These are phyloP conservation scores for Lupinus albus DNA, from an alignment of 306 rosid genomes.

Conservation along the genomic window DNA sequence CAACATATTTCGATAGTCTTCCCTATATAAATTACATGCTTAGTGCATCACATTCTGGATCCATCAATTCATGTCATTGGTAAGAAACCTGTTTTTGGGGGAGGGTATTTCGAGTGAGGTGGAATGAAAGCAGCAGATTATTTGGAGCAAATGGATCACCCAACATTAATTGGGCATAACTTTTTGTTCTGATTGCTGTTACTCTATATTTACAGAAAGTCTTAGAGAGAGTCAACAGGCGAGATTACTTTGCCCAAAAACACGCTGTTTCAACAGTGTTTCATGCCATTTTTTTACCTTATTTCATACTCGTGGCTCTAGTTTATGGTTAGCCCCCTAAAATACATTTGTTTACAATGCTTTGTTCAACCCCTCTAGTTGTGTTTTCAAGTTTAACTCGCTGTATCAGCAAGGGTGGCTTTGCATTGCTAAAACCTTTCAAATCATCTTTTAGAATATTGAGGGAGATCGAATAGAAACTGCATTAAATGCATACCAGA, in stretches of 20 bases:
- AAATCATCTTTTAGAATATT: constrained; percentile 6
- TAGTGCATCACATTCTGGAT: constrained; percentile 8
- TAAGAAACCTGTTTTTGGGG: background rate
- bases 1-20: background rate
- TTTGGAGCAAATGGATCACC: background rate
- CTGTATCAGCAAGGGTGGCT: background rate
- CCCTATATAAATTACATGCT: background rate
- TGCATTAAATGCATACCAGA: constrained; percentile 56
- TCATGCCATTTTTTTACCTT: background rate
- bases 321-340: background rate
- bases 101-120: background rate
- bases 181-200: background rate
- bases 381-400: background rate
- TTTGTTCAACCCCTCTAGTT: background rate
- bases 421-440: background rate
- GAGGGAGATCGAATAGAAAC: constrained; percentile 15
- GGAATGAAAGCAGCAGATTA: background rate
- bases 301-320: background rate
- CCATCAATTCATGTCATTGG: constrained; percentile 15
- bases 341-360: background rate
- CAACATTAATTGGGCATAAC: background rate
- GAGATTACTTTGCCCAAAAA: background rate
- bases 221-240: too few relatives aligned
- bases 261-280: background rate
- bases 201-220: background rate